Conservation (phyloP, 805 yeast species). For the Candida krabiensis region DNA sequence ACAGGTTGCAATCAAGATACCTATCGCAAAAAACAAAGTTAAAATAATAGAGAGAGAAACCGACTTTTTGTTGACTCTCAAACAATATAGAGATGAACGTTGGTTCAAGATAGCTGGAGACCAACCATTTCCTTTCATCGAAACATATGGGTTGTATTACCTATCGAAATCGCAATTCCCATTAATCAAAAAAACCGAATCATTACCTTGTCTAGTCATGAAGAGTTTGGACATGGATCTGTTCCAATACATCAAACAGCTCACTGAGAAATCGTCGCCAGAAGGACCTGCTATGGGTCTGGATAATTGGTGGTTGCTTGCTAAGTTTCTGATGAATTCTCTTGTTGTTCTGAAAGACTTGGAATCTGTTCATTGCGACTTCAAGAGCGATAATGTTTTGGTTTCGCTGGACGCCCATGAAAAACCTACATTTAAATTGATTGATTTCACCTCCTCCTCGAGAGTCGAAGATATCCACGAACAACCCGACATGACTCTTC, state of each 20-base stretch:
- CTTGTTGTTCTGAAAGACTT: conserved; percentile 27
- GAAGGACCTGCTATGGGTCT: conserved; percentile 21
- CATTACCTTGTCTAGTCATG: conserved; percentile 30
- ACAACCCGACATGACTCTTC: conserved; percentile 37
- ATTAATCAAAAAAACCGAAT: conserved; percentile 23
- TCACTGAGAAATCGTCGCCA: neutral
- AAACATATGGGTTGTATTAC: conserved; percentile 30
- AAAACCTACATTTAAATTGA: conserved; percentile 36
- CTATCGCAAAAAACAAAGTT: conserved; percentile 24
- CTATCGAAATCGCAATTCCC: conserved; percentile 25
- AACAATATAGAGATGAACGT: conserved; percentile 18
- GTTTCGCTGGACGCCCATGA: conserved; percentile 23
- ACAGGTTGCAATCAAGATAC: conserved; percentile 31
- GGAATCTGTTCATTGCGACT: conserved; percentile 45
- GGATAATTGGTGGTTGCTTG: conserved; percentile 34
- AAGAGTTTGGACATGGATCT: conserved; percentile 30
- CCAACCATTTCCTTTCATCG: conserved; percentile 26
- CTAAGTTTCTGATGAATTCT: conserved; percentile 26
- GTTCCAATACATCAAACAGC: conserved; percentile 19
- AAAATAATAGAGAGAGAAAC: conserved; percentile 28
- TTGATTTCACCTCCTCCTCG: conserved; percentile 47
- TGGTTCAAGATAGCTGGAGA: conserved; percentile 10
- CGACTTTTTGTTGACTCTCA: conserved; percentile 20
- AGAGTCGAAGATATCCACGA: conserved; percentile 18
- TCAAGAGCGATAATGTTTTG: conserved; percentile 47